A percentile compares a stretch with the other conserved stretches of the same genome.
phyloP scores from a whole-genome alignment of 2,329 filamentous ascomycete genomes.

The Diaporthe sp. region DNA sequence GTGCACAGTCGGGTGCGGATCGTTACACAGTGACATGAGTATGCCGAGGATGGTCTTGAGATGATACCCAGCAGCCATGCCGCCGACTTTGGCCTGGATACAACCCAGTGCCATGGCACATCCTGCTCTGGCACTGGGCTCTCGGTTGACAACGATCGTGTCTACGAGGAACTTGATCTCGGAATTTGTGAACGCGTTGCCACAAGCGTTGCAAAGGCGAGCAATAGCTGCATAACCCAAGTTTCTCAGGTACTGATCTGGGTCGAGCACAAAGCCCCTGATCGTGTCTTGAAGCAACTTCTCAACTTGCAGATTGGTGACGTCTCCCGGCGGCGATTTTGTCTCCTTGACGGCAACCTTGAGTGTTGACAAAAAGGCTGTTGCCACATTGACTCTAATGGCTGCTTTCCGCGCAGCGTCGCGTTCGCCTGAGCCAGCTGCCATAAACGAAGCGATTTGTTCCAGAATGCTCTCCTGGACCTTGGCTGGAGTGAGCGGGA shows the following conservation, averaged over 20 bases:
- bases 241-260: conserved; percentile 86
- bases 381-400: conserved; percentile 89
- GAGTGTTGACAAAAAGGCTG: conserved; percentile 82
- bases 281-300: conserved; percentile 83
- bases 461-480: conserved; percentile 97
- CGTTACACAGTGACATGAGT: conserved; percentile 96
- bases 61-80: conserved; percentile 97
- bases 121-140: conserved; percentile 91
- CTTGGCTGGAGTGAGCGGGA: conserved; percentile 88
- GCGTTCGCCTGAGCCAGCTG: conserved; percentile 80
- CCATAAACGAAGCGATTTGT: conserved; percentile 90
- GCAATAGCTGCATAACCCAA: conserved; percentile 88
- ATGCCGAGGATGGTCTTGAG: conserved; percentile 98
- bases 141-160: conserved; percentile 91
- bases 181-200: conserved; percentile 86
- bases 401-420: conserved; percentile 91
- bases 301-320: conserved; percentile 81
- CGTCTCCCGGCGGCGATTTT: conserved; percentile 75
- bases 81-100: conserved; percentile 94
- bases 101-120: conserved; percentile 93
- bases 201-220: conserved; percentile 83
- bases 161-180: conserved; percentile 92
- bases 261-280: conserved; percentile 79
- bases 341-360: conserved; percentile 89
- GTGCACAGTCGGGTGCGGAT: conserved; percentile 94